phyloP scores from a whole-genome alignment of 2,329 filamentous ascomycete species.

The Aaosphaeria pasadenensis region DNA sequence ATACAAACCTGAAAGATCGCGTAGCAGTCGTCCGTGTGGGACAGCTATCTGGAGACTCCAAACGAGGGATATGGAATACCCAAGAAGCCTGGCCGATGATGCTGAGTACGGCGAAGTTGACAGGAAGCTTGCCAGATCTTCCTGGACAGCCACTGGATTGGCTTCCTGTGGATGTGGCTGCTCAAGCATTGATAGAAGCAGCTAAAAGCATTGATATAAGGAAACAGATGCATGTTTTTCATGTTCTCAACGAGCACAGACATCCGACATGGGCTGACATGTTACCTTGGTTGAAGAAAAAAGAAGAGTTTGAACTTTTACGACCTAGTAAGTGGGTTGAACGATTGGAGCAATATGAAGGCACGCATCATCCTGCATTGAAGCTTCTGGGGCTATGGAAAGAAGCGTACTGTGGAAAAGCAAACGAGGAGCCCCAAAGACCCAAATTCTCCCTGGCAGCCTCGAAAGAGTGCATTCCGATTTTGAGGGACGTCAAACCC shows the following conservation, averaged over 20 bases:
- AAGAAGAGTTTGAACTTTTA: slow-evolving; percentile 41
- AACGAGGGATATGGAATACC: slow-evolving; percentile 8
- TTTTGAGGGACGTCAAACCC: slow-evolving; percentile 36
- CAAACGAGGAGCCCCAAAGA: slow-evolving; percentile 2
- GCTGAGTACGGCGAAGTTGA: slow-evolving; percentile 6
- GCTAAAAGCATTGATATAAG: slow-evolving; percentile 1
- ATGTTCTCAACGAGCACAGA: slow-evolving; percentile 49
- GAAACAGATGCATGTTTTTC: slow-evolving; percentile 38
- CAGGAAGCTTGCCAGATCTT: slow-evolving; percentile 5
- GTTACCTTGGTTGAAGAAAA: slow-evolving; percentile 44
- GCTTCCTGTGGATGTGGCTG: slow-evolving; percentile 7
- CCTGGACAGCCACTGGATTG: slow-evolving; percentile 4
- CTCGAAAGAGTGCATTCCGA: slow-evolving; percentile 32
- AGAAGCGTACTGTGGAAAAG: slow-evolving; percentile 33
- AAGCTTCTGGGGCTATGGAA: slow-evolving; percentile 53
- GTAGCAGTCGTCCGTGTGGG: slow-evolving; percentile 24
- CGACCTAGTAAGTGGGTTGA: slow-evolving; percentile 41
- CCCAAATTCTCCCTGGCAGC: slow-evolving; percentile 33
- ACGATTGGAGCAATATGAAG: slow-evolving; percentile 34
- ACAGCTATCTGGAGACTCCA: slow-evolving; percentile 35
- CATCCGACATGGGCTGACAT: slow-evolving; percentile 46
- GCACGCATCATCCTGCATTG: slow-evolving; percentile 42
- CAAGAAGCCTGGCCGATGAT: slow-evolving; percentile 12
- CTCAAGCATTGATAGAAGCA: slow-evolving; percentile 46
- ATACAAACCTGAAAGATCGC: slow-evolving; percentile 9